Percentiles rank a stretch among this genome's conserved stretches.
phyloP scores from a whole-genome alignment of 306 rosid species.

The Cicer judaicum region DNA sequence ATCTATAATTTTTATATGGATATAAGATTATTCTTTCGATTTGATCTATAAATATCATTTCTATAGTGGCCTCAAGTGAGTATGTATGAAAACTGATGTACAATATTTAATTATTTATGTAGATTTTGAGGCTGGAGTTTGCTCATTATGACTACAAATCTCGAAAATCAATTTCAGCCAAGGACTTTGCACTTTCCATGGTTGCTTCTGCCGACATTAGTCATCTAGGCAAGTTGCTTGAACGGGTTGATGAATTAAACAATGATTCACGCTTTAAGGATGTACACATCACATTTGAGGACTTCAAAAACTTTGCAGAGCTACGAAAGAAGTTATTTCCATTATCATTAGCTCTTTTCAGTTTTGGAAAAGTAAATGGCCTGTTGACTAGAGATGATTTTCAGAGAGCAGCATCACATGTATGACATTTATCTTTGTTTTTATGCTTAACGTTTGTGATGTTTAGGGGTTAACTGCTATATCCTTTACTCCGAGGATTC shows the following conservation, averaged over 20 bases:
- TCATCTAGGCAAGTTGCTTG: slow-evolving; percentile 67
- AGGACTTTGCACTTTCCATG: slow-evolving; percentile 92
- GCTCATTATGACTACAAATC: slow-evolving; percentile 82
- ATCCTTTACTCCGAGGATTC: not conserved
- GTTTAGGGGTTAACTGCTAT: not conserved
- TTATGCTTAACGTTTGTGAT: slow-evolving; percentile 34
- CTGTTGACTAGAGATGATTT: slow-evolving; percentile 71
- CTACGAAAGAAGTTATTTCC: slow-evolving; percentile 72
- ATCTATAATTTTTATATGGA: not conserved
- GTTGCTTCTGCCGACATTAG: slow-evolving; percentile 84
- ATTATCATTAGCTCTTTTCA: slow-evolving; percentile 80
- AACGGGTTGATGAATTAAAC: slow-evolving; percentile 61
- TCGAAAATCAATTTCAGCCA: slow-evolving; percentile 69
- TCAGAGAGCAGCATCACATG: slow-evolving; percentile 85
- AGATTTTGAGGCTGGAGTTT: slow-evolving; percentile 84
- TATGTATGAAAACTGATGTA: not conserved
- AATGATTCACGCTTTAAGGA: slow-evolving; percentile 59
- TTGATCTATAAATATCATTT: slow-evolving; percentile 36
- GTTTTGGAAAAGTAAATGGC: slow-evolving; percentile 83
- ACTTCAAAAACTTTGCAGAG: slow-evolving; percentile 78
- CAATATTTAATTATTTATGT: slow-evolving; percentile 41
- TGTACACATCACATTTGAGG: slow-evolving; percentile 69
- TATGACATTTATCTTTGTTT: slow-evolving; percentile 43
- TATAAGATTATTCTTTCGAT: slow-evolving; percentile 9
- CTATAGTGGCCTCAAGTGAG: slow-evolving; percentile 24